These are phyloP conservation scores for Plenodomus biglobosus DNA, from an alignment of 2,329 filamentous ascomycete genomes.

Conservation along the genomic window DNA sequence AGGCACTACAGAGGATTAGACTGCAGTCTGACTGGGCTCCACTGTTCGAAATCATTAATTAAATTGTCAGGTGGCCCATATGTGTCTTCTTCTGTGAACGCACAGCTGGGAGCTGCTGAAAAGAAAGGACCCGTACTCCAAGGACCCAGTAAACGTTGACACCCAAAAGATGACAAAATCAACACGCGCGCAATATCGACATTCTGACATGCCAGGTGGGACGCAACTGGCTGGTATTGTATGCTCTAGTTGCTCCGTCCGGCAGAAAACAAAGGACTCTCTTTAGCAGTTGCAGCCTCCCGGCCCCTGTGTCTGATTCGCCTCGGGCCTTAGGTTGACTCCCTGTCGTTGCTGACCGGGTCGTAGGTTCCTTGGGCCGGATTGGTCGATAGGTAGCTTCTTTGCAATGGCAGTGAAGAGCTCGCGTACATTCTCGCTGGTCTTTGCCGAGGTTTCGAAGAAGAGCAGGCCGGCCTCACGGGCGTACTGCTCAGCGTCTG, in stretches of 20 bases:
- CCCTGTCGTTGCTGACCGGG: constrained; percentile 59
- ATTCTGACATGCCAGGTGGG: constrained; percentile 8
- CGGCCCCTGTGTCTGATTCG: constrained; percentile 59
- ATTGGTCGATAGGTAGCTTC: constrained; percentile 95
- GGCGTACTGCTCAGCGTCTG: constrained; percentile 93
- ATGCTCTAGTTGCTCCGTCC: constrained; percentile 1
- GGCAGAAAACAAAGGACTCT: neutral
- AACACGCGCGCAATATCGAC: constrained; percentile 14
- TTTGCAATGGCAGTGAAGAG: constrained; percentile 97
- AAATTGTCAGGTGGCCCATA: constrained; percentile 36
- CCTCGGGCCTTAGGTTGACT: constrained; percentile 67
- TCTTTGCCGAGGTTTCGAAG: constrained; percentile 98
- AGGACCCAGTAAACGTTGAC: constrained; percentile 23
- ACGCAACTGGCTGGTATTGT: constrained; percentile 1
- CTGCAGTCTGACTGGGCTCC: no score
- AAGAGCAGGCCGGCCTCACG: constrained; percentile 91
- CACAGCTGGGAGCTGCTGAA: constrained; percentile 12
- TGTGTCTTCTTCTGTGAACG: constrained; percentile 26
- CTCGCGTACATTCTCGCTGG: constrained; percentile 91
- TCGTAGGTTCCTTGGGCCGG: constrained; percentile 83
- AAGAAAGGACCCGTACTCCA: constrained; percentile 29
- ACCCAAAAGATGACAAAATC: constrained; percentile 10
- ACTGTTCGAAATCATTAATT: constrained; percentile 27
- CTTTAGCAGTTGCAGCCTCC: constrained; percentile 66
- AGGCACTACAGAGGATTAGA: no score